A percentile compares a stretch with the other conserved stretches of the same genome.
These are phyloP conservation scores for Vanderwaltozyma verrucispora DNA, from an alignment of 805 yeast genomes.

Conservation along the genomic window DNA sequence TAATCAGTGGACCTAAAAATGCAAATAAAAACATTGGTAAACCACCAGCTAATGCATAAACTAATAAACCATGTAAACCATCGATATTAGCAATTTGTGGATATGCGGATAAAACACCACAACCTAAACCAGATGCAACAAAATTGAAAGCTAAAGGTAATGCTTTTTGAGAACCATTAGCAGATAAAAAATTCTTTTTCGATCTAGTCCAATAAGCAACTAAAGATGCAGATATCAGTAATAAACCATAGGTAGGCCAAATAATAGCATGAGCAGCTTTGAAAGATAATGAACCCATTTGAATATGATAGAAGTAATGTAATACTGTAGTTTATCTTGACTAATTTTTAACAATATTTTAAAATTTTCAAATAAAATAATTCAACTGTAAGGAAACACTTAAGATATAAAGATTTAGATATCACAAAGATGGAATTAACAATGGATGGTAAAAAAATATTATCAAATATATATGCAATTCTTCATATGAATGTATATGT, in stretches of 20 bases:
- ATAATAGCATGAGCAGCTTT: conserved; percentile 56
- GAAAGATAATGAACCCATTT: conserved; percentile 36
- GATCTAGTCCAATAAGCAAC: conserved; percentile 51
- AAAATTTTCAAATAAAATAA: no score
- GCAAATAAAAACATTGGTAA: conserved; percentile 82
- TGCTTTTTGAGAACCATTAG: conserved; percentile 73
- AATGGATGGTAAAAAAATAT: no score
- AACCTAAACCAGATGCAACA: conserved; percentile 89
- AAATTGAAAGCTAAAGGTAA: conserved; percentile 79
- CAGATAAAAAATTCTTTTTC: conserved; percentile 51
- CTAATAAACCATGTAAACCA: conserved; percentile 80
- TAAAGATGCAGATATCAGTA: conserved; percentile 43
- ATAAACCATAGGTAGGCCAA: conserved; percentile 46
- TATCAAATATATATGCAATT: no score
- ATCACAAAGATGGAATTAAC: no score
- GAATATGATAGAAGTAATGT: no score
- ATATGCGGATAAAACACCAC: conserved; percentile 78
- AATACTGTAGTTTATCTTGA: no score
- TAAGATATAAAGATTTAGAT: no score
- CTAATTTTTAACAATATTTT: no score
- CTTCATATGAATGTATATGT: no score
- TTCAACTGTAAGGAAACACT: no score
- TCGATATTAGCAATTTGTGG: conserved; percentile 78
- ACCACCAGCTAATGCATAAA: conserved; percentile 70
- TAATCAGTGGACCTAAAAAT: conserved; percentile 66